Evolutionary conservation across 306 rosid genomes (phyloP).

Genomic region (Lathyrus oleraceus): DNA sequence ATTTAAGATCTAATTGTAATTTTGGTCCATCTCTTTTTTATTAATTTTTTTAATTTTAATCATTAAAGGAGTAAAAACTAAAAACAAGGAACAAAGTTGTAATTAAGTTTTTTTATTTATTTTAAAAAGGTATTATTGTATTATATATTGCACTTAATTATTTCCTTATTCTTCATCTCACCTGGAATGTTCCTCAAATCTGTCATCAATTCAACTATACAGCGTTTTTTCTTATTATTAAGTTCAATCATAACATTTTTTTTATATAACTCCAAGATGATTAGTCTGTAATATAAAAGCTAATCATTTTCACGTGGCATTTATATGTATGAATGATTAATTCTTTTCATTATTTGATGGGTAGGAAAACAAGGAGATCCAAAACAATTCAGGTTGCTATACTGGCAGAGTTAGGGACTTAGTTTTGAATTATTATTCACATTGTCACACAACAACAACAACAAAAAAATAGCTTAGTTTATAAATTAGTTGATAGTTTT

Average conservation of each 20-base stretch:
- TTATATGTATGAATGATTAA: not conserved
- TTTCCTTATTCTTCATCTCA: conserved; percentile 28
- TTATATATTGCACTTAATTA: conserved; percentile 5
- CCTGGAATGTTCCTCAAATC: conserved; percentile 59
- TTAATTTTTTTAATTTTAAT: too few relatives aligned
- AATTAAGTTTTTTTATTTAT: too few relatives aligned
- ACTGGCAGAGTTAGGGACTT: not conserved
- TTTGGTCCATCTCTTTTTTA: too few relatives aligned
- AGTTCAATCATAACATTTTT: conserved; percentile 12
- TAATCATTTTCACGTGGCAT: conserved; percentile 30
- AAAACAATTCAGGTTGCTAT: not conserved
- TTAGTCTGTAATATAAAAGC: not conserved
- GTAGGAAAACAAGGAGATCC: not conserved
- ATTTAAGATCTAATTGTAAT: too few relatives aligned
- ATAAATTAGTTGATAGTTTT: too few relatives aligned
- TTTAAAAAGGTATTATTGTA: too few relatives aligned
- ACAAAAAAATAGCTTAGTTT: too few relatives aligned
- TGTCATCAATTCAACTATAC: conserved; percentile 24
- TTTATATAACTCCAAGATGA: not conserved
- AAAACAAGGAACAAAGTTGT: too few relatives aligned
- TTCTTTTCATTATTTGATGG: conserved; percentile 14
- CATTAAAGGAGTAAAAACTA: too few relatives aligned
- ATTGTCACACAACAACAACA: not conserved
- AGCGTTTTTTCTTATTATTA: conserved; percentile 2
- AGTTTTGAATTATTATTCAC: not conserved